A percentile compares a stretch with the other conserved stretches of the same genome.
Evolutionary conservation across 2,329 filamentous ascomycete genomes (phyloP).

Genomic region (Hysterium pulicare): DNA sequence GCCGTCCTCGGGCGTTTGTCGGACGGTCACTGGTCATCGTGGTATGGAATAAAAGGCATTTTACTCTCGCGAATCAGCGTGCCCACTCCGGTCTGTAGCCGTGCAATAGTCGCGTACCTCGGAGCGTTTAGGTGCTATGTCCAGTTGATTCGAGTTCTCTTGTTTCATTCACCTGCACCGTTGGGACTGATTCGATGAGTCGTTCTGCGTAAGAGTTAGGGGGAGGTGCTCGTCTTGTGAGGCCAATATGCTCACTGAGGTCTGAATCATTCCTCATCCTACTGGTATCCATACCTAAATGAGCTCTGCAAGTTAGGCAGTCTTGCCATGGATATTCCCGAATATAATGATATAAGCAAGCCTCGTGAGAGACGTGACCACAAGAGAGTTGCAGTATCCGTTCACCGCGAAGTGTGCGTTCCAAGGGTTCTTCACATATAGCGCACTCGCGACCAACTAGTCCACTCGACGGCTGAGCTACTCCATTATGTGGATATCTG

Average conservation of each 20-base stretch:
- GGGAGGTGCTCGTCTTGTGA: slow-evolving; percentile 6
- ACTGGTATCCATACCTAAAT: slow-evolving; percentile 86
- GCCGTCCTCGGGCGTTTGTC: no score
- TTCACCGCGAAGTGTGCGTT: slow-evolving; percentile 92
- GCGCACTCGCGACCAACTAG: slow-evolving; percentile 92
- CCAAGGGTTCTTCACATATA: slow-evolving; percentile 92
- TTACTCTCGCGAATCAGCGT: slow-evolving; percentile 33
- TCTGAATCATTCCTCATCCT: slow-evolving; percentile 89
- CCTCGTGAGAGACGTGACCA: slow-evolving; percentile 94
- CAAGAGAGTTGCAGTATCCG: slow-evolving; percentile 94
- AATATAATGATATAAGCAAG: slow-evolving; percentile 98
- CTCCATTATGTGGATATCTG: slow-evolving; percentile 27
- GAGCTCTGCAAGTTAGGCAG: slow-evolving; percentile 90
- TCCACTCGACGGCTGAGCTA: slow-evolving; percentile 20
- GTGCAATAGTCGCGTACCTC: slow-evolving; percentile 54
- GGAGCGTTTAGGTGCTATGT: slow-evolving; percentile 58
- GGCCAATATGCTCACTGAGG: slow-evolving; percentile 61
- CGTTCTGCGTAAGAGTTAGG: slow-evolving; percentile 65
- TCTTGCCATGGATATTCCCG: slow-evolving; percentile 90
- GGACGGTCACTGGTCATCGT: no score
- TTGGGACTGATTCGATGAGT: slow-evolving; percentile 87
- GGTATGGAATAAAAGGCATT: no score
- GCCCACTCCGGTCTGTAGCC: slow-evolving; percentile 34
- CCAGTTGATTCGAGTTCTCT: slow-evolving; percentile 33
- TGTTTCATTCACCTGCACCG: slow-evolving; percentile 67